A percentile compares a stretch with the other conserved stretches of the same genome.
Evolutionary conservation across 352 stramenopile genomes (phyloP).

Genomic region (Phytophthora litchii): DNA sequence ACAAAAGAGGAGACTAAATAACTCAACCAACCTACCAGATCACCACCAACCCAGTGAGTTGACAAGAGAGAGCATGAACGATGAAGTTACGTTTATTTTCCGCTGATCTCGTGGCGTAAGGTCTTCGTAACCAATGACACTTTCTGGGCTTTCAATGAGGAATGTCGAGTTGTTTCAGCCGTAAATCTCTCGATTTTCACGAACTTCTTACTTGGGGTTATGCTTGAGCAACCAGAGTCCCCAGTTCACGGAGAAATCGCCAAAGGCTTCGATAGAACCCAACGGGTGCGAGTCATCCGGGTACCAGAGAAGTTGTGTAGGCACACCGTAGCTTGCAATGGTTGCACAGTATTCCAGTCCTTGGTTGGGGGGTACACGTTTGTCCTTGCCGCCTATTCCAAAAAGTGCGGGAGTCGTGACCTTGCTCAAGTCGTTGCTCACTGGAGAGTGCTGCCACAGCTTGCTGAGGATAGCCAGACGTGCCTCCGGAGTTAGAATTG

Average conservation of each 20-base stretch:
- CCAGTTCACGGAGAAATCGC: slow-evolving; percentile 82
- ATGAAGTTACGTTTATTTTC: no score
- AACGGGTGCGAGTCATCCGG: slow-evolving; percentile 78
- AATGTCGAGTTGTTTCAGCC: no score
- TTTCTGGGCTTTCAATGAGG: no score
- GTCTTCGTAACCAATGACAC: no score
- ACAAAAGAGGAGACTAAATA: no score
- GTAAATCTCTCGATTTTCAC: no score
- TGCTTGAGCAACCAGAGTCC: slow-evolving; percentile 73
- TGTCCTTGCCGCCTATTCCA: slow-evolving; percentile 92
- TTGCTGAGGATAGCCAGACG: slow-evolving; percentile 67
- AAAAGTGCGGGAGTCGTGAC: slow-evolving; percentile 92
- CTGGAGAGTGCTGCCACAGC: slow-evolving; percentile 91
- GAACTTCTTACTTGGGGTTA: slow-evolving; percentile 37
- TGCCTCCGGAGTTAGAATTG: slow-evolving; percentile 45
- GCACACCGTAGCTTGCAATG: slow-evolving; percentile 61
- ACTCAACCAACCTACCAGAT: no score
- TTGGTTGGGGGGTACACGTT: slow-evolving; percentile 90
- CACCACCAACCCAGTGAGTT: no score
- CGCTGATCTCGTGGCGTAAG: no score
- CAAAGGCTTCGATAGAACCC: slow-evolving; percentile 64
- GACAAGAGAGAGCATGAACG: no score
- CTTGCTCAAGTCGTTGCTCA: slow-evolving; percentile 83
- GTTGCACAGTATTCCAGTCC: slow-evolving; percentile 94
- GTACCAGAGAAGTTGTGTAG: slow-evolving; percentile 73